Base-by-base conservation (phyloP, 805 yeast genomes). In the Blastobotrys mokoenaii region DNA sequence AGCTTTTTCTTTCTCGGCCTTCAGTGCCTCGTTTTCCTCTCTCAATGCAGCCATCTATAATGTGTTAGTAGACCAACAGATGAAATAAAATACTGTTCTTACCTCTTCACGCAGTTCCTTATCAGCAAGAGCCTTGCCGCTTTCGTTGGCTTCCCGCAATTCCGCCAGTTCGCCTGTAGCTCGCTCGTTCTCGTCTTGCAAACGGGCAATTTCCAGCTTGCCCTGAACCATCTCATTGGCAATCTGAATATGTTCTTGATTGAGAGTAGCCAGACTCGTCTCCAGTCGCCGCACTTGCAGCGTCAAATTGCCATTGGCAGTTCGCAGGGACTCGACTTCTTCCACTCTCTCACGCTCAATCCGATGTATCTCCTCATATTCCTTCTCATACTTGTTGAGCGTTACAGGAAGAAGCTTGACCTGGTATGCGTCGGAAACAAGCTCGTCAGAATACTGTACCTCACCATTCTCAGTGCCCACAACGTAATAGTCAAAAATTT, bases 161-260 rank as follows among this genome's bases (percentile, higher is more conserved):
- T 17, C 70, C 63, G 46, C 65, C 52, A 38, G 45, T 36, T 56
- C 58, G 12, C 40, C 22, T n/a, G 43, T 34, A 41, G 88, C 65
- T 38, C 80, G 84, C 20, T 68, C 72, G 49, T 85, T 84, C 48
- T 86, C 95, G 54, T 85, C 90, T 41, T 74, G 69, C 20, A 90
- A 62, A 30, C 82, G 81, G 2, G 94, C 96, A 20, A 84, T 70
- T 44, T 71, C 74, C 35, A 89, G 76, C 57, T 93, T 80, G 34
- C 84, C 82, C 51, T 77, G 78, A 30, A 90, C 87, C 80, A 93
- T 77, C 52, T 80, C 86, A 64, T 89, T 90, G 3, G 95, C 95
- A 33, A 88, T 77, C 45, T 77, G 83, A 25, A 88, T 77, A 62
- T 93, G 97, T 57, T 89, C 96, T 49, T 77, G 71, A 59, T 85